Base-by-base conservation (phyloP, 495 filamentous ascomycete species). In the Tetracladium setigerum region DNA sequence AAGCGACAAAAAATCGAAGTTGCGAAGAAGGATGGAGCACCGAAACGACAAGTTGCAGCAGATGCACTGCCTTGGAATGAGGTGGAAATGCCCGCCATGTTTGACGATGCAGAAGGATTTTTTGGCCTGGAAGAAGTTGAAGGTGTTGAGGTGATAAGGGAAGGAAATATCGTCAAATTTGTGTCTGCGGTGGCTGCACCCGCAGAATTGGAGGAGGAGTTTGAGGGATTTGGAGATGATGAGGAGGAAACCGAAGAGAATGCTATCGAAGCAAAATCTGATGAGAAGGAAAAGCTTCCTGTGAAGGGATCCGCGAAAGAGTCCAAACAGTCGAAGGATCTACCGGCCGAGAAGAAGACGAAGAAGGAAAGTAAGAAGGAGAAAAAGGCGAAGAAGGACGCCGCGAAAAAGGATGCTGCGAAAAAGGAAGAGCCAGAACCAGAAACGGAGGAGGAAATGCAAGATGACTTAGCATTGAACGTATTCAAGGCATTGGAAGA, bases 51-150 rank as follows among this genome's bases (percentile, higher is more conserved):
- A 12, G 63, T 68, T 9, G 58, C 51, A 27, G 54, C 84, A n/a
- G 80, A 92, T 53, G 74, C 82, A 14, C 72, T 97, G 27, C 68
- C 71, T 66, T 98, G 92, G 92, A 81, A 81, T 53, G 76, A 82
- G 48, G 89, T 95, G 13, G 62, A 80, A 17, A 72, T 96, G 44
- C 90, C 90, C 5, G 89, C 95, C 60, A 81, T 83, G 54, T 73
- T 95, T 50, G 86, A 92, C 35, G 86, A 97, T 71, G 86, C 85
- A n/a, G 87, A 89, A 53, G 92, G 94, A 0, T 95, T 98, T 64
- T 95, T 81, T 64, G 91, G 92, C 0, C 62, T 98, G 33, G 91
- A 98, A 53, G 92, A 97, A 57, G 80, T 96, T 38, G 87, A 94
- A 7, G 88, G 84, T 36, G 86, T 97, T 0, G 87, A 95, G 24